Base-by-base conservation (phyloP, 176 grass and related monocot species). In the Melocanna baccifera region DNA sequence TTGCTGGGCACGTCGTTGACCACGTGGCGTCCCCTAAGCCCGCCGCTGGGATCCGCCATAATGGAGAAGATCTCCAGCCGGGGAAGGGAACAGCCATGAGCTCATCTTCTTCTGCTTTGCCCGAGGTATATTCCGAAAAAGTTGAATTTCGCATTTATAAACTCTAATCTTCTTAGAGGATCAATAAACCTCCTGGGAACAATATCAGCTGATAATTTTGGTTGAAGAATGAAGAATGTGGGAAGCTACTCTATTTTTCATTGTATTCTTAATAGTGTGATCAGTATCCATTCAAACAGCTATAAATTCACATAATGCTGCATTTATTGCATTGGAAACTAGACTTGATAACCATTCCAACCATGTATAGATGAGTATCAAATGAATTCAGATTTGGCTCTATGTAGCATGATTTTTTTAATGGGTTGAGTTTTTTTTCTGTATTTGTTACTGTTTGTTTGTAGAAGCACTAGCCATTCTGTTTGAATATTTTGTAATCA, bases 41-140 rank as follows among this genome's bases (percentile, higher is more conserved):
- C n/a, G n/a, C n/a, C n/a, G n/a, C n/a, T n/a, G n/a, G n/a, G n/a
- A n/a, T n/a, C n/a, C n/a, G n/a, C n/a, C n/a, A n/a, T n/a, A n/a
- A n/a, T n/a, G n/a, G n/a, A n/a, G n/a, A n/a, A n/a, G n/a, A n/a
- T n/a, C n/a, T n/a, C n/a, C n/a, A n/a, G n/a, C n/a, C n/a, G n/a
- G n/a, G n/a, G n/a, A n/a, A n/a, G n/a, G n/a, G n/a, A n/a, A n/a
- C n/a, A n/a, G n/a, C n/a, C n/a, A n/a, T n/a, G n/a, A n/a, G n/a
- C n/a, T n/a, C n/a, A n/a, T n/a, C n/a, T n/a, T n/a, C n/a, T n/a
- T n/a, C n/a, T n/a, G n/a, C n/a, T n/a, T n/a, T n/a, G n/a, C n/a
- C n/a, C n/a, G n/a, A n/a, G n/a, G n/a, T n/a, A n/a, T 39, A 7
- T 84, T n/a, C 76, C 56, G 63, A 62, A 22, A 67, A 74, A 45